Conservation (phyloP, 2,329 filamentous ascomycete genomes). For the Apiospora marii region DNA sequence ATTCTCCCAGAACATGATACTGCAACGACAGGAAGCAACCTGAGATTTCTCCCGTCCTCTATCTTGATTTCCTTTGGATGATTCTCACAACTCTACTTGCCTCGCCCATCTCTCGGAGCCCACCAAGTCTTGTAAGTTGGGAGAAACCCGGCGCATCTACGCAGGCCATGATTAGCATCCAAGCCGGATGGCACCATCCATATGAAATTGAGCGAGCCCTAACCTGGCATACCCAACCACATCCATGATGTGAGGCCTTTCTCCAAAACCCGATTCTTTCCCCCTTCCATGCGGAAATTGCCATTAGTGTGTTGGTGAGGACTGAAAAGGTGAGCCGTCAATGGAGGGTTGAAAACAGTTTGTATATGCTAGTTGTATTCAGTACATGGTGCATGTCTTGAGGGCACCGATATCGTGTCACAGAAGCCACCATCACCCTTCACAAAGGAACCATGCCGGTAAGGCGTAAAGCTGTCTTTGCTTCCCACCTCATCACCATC, state of each 20-base stretch:
- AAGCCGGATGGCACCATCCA: too few species aligned
- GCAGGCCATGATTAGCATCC: background rate
- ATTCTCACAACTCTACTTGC: too few species aligned
- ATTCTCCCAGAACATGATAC: too few species aligned
- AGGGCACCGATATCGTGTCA: constrained; percentile 14
- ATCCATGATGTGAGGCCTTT: background rate
- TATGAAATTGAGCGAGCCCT: too few species aligned
- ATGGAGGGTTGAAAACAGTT: constrained; percentile 1
- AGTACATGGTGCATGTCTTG: constrained; percentile 23
- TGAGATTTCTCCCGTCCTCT: too few species aligned
- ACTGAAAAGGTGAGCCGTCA: background rate
- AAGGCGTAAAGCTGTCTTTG: background rate
- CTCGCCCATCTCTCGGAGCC: too few species aligned
- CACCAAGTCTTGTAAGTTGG: too few species aligned
- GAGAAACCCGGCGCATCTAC: too few species aligned
- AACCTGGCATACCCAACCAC: too few species aligned
- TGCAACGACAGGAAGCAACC: too few species aligned
- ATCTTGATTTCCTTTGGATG: too few species aligned
- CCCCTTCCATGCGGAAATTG: background rate
- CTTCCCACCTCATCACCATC: background rate
- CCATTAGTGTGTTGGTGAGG: background rate
- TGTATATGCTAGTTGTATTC: constrained; percentile 26
- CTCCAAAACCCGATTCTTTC: background rate
- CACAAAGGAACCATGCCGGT: constrained; percentile 16
- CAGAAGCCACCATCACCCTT: constrained; percentile 9